Conservation (phyloP, 495 filamentous ascomycete genomes). For the Alectoria sarmentosa region DNA sequence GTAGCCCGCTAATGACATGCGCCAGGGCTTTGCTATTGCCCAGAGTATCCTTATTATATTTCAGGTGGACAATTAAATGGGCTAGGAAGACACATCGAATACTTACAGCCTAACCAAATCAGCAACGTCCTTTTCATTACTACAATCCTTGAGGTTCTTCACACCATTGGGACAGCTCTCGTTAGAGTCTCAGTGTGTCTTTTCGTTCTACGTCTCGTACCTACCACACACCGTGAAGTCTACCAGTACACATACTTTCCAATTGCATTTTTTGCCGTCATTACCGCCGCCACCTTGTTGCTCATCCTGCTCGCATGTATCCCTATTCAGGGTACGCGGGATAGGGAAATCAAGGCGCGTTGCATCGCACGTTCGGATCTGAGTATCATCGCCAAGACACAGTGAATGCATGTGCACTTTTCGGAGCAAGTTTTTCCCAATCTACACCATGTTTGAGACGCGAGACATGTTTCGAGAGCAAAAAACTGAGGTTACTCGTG, state of each 20-base stretch:
- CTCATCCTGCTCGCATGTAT: slow-evolving; percentile 1
- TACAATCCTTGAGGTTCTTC: not conserved
- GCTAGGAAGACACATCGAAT: slow-evolving; percentile 4
- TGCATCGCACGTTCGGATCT: slow-evolving; percentile 1
- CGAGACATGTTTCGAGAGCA: no score
- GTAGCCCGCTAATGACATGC: not conserved
- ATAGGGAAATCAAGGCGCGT: not conserved
- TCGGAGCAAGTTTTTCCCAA: no score
- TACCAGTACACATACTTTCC: not conserved
- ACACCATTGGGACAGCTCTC: not conserved
- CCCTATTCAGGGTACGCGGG: not conserved
- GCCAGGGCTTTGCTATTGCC: not conserved
- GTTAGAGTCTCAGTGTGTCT: slow-evolving; percentile 7
- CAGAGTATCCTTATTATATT: not conserved
- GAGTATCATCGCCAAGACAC: not conserved
- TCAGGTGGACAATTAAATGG: slow-evolving; percentile 5
- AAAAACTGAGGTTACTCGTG: no score
- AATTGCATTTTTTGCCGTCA: not conserved
- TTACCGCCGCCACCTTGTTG: not conserved
- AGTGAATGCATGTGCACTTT: no score
- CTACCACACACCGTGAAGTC: not conserved
- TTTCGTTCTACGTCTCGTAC: slow-evolving; percentile 6
- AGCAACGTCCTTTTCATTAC: not conserved
- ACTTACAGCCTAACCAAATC: not conserved
- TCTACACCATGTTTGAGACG: no score